Evolutionary conservation across 495 filamentous ascomycete genomes (phyloP).

Genomic region (Cladorrhinum samala): DNA sequence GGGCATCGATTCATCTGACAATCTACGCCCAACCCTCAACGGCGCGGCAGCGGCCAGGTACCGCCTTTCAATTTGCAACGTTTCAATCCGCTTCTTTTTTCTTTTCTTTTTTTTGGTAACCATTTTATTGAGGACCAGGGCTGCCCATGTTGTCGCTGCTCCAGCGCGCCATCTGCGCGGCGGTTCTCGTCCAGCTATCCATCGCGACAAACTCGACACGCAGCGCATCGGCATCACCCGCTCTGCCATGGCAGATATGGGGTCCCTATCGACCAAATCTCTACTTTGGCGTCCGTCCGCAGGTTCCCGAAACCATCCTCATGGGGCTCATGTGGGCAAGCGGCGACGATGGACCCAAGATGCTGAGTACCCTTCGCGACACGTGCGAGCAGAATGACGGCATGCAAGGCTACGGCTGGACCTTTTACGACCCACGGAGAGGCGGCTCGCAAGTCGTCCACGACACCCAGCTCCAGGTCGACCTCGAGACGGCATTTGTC

Average conservation of each 20-base stretch:
- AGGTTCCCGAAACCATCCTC: conserved; percentile 73
- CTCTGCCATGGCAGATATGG: conserved; percentile 46
- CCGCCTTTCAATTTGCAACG: too few relatives aligned
- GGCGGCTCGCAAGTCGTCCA: conserved; percentile 83
- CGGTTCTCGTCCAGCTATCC: background rate
- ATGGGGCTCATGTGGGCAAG: conserved; percentile 87
- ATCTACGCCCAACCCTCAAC: too few relatives aligned
- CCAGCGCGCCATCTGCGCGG: background rate
- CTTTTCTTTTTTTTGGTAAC: too few relatives aligned
- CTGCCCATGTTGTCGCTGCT: background rate
- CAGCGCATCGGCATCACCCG: background rate
- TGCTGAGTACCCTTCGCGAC: conserved; percentile 75
- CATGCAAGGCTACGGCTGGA: conserved; percentile 93
- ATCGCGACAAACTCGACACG: background rate
- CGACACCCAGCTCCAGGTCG: conserved; percentile 73
- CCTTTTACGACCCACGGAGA: conserved; percentile 76
- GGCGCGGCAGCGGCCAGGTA: too few relatives aligned
- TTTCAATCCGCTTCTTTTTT: too few relatives aligned
- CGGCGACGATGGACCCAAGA: conserved; percentile 65
- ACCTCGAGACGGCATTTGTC: conserved; percentile 80
- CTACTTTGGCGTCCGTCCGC: conserved; percentile 87
- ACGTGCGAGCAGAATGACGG: conserved; percentile 89
- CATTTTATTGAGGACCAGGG: too few relatives aligned
- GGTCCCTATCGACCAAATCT: conserved; percentile 88
- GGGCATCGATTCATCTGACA: too few relatives aligned